Percentiles rank a stretch among this genome's conserved stretches.
Evolutionary conservation across 345 rosid species (phyloP).

Genomic region (Eucalyptus coolabah): DNA sequence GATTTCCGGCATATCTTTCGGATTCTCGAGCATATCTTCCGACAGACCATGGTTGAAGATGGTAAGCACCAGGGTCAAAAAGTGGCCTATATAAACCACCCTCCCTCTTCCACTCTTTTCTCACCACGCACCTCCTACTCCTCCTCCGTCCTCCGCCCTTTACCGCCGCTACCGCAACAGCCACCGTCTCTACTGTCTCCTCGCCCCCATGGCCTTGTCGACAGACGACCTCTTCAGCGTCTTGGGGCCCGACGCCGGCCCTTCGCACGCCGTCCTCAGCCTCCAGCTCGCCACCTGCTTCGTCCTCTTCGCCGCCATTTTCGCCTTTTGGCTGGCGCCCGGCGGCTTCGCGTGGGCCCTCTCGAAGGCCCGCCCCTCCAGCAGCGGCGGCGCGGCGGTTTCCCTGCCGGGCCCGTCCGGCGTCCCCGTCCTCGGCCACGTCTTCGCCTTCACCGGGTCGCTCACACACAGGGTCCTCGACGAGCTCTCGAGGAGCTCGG

Average conservation of each 20-base stretch:
- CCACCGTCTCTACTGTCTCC: background rate
- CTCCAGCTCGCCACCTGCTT: conserved; percentile 16
- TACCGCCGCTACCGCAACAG: background rate
- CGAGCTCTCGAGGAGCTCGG: conserved; percentile 7
- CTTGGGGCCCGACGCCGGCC: background rate
- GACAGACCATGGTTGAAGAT: background rate
- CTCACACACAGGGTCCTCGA: conserved; percentile 52
- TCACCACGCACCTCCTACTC: background rate
- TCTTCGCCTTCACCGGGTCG: conserved; percentile 24
- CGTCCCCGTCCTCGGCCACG: conserved; percentile 39
- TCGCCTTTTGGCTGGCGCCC: conserved; percentile 30
- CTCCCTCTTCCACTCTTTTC: background rate
- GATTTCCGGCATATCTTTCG: no score
- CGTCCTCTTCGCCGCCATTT: conserved; percentile 12
- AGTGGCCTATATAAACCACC: background rate
- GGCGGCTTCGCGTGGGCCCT: conserved; percentile 72
- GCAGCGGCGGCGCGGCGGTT: background rate
- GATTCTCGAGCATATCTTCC: no score
- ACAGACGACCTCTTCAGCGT: background rate
- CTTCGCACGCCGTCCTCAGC: background rate
- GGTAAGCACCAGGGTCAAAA: background rate
- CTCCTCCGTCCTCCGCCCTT: background rate
- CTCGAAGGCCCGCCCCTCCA: background rate
- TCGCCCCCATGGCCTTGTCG: background rate
- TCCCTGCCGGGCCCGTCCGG: conserved; percentile 66